Evolutionary conservation across 768 basidiomycete genomes (phyloP), one percentile per base, ranked within the genome.

Genomic region (Russula abietina): DNA sequence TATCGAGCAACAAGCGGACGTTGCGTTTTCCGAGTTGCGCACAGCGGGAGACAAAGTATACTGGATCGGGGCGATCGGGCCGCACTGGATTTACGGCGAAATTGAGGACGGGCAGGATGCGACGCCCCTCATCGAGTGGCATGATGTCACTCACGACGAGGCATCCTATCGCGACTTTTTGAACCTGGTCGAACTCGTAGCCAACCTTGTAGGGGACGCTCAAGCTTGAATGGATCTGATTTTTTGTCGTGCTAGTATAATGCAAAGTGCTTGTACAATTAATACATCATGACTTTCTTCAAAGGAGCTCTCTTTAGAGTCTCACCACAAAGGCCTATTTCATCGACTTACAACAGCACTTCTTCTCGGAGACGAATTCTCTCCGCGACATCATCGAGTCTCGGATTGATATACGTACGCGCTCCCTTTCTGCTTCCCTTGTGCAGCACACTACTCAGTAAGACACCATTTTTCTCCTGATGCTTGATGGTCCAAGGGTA

Each of bases 371-470:
- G 33, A 33, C 11, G 11, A 33, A 39, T 68, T 30, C 61, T 85
- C 52, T 88, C n/a, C n/a, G n/a, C n/a, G n/a, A n/a, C n/a, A n/a
- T n/a, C 80, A 24, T 92, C 97, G 72, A 87, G 84, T 63, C 81
- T 95, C 3, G 81, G 81, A 1, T 75, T 98, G 43, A 88, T 89
- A 9, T 97, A 98, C 69, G 92, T 91, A 60, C 53, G 16, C 32
- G 56, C 16, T 12, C 30, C 30, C 11, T 33, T 48, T 39, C 39
- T 16, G 11, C 43, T 17, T 19, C 24, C 38, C 32, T 33, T 16
- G 38, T 24, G 33, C 24, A 22, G 28, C 28, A 30, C 46, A 32
- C 38, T 1, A 43, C 30, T 39, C 56, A 54, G 33, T 28, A 39
- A n/a, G 28, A 54, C 36, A 19, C 19, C 10, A 10, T 22, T 4